Evolutionary conservation across 352 stramenopile species (phyloP), one percentile per base, ranked within the genome.

Genomic region (Pythium coloratum): DNA sequence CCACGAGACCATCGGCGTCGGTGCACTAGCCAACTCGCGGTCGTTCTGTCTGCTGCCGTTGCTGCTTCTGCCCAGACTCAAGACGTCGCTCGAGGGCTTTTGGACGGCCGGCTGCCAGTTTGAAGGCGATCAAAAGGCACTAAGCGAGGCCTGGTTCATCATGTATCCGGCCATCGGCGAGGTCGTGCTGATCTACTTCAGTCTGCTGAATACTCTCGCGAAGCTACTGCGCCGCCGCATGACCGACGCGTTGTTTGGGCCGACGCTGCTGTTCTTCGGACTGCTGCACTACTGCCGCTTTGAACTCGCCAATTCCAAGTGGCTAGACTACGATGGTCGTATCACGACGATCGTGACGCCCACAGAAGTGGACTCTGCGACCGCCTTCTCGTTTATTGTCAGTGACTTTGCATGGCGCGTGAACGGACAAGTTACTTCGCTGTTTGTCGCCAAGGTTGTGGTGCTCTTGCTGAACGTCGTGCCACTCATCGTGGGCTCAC

Each of bases 121-220:
- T 51, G 69, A 81, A 61, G 74, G 74, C 6, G 61, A 80, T 6
- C 64, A 81, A 57, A 49, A 26, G 44, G 64, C 59, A 0, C 40
- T 81, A 2, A 32, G 69, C 0, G 69, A 77, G 28, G 38, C 73
- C 0, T 84, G 76, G 76, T 84, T 80, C 47, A 64, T 53, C 6
- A 69, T 81, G 6, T 81, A 80, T 28, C 66, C 73, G 24, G 66
- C 58, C 0, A 75, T 73, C 7, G 71, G 62, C 18, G 71, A 77
- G 33, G 49, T 72, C 30, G 55, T 72, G 20, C 32, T 77, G 6
- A n/a, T 64, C 6, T 55, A 71, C 61, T 80, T 64, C 62, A 84
- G 76, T 28, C 3, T 83, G 30, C 64, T 84, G 8, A 77, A 84
- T 40, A 16, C 59, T 3, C 38, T 63, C 1, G 69, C 62, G 0